Evolutionary conservation across 306 rosid genomes (phyloP), one percentile per base, ranked within the genome.

Genomic region (Inga laurina): DNA sequence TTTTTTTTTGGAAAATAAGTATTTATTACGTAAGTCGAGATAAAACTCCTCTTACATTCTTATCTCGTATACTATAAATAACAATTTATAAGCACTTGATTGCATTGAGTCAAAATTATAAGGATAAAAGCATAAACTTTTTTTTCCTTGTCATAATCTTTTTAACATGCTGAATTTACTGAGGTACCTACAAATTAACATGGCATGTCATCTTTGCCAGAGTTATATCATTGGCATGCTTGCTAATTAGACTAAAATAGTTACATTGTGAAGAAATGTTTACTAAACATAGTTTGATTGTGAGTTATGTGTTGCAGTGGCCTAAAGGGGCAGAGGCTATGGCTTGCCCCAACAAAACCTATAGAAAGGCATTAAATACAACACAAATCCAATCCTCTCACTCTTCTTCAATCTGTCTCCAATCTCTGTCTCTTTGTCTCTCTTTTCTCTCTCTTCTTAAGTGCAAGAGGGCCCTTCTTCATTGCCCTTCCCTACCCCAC

Each of bases 361-460:
- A 12, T n/a, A 14, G 57, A 16, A 52, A 68, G 56, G 84, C 69
- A 43, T 70, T 76, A 65, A 77, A 27, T 70, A 72, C 72, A 78
- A 75, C 77, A 75, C 65, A 84, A 39, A 83, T 78, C 86, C 24
- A 34, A 27, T 48, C 62, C 41, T 78, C 74, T 76, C 81, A 18
- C n/a, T 65, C 68, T 24, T 76, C 79, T 66, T 66, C 67, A 78
- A 56, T 79, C 18, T 45, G 37, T 78, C 82, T 44, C 77, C 37
- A 24, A 52, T 16, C 41, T 43, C 27, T 32, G 44, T 73, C 16
- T 52, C 39, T 46, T 51, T 78, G 37, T 52, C 59, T 52, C 22
- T 52, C 19, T 13, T 16, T 16, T 64, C 70, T 77, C 46, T 57
- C 80, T 14, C 68, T 22, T 76, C 30, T 34, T 51, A 16, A 18